A percentile compares a stretch with the other conserved stretches of the same genome.
Evolutionary conservation across 2,329 filamentous ascomycete genomes (phyloP).

Genomic region (Colletotrichum ledebouriae): DNA sequence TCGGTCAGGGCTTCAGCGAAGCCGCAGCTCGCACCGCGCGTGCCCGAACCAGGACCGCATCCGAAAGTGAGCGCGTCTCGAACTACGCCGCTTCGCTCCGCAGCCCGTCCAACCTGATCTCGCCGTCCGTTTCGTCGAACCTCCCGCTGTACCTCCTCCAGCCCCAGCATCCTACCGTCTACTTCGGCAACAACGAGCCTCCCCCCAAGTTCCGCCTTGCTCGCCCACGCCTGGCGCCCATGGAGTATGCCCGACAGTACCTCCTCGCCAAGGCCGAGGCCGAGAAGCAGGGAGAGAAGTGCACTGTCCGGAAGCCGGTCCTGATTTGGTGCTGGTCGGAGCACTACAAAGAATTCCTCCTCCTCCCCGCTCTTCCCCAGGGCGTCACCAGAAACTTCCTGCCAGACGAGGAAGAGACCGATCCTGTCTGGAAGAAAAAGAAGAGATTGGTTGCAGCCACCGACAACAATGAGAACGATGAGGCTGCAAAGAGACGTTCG

Average conservation of each 20-base stretch:
- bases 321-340: constrained; percentile 53
- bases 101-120: constrained; percentile 33
- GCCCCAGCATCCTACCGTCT: constrained; percentile 34
- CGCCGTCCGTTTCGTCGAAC: constrained; percentile 24
- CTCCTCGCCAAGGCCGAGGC: constrained; percentile 51
- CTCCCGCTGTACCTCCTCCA: constrained; percentile 37
- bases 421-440: constrained; percentile 26
- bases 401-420: constrained; percentile 9
- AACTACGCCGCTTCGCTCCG: constrained; percentile 5
- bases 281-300: constrained; percentile 46
- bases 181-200: constrained; percentile 29
- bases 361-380: constrained; percentile 52
- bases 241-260: constrained; percentile 56
- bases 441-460: not conserved
- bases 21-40: not conserved
- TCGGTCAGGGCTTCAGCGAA: constrained; percentile 29
- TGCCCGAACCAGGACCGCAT: constrained; percentile 13
- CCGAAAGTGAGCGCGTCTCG: constrained; percentile 12
- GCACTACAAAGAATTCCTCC: constrained; percentile 52
- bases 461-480: not conserved
- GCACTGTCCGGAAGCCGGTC: constrained; percentile 49
- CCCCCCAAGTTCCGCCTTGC: constrained; percentile 36
- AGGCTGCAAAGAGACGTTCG: constrained; percentile 22
- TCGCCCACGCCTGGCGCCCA: constrained; percentile 51
- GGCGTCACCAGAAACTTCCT: constrained; percentile 43